Evolutionary conservation across 441 rosid genomes (phyloP).

Genomic region (Corymbia citriodora): DNA sequence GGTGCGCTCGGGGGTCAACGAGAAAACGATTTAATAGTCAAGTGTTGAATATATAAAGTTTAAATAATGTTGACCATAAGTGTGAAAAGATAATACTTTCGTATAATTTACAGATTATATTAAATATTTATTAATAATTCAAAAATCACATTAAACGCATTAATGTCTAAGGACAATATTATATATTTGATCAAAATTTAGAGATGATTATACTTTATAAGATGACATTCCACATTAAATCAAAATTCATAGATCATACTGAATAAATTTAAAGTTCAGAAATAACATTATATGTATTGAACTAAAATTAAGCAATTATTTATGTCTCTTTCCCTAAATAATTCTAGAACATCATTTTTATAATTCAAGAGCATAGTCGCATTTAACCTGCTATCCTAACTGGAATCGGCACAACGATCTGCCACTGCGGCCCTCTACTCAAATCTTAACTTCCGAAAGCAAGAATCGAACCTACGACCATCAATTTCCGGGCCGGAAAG

Average conservation of each 20-base stretch:
- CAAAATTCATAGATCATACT: accelerated
- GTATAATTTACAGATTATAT: neutral
- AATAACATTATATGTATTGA: neutral
- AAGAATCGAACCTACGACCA: neutral
- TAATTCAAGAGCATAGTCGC: neutral
- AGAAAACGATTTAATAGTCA: neutral
- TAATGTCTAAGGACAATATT: too few species aligned
- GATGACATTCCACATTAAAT: neutral
- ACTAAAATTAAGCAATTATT: neutral
- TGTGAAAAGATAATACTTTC: neutral
- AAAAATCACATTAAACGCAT: accelerated
- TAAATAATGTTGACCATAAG: neutral
- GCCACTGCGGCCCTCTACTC: neutral
- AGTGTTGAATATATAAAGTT: neutral
- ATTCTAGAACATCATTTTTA: neutral
- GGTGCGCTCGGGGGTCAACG: neutral
- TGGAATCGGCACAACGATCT: neutral
- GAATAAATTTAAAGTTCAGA: accelerated
- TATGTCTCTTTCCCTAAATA: neutral
- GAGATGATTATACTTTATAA: too few species aligned
- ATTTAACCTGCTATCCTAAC: neutral
- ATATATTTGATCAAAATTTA: too few species aligned
- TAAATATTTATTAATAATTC: neutral
- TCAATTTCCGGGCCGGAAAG: neutral
- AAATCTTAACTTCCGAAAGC: neutral